A percentile compares a stretch with the other conserved stretches of the same genome.
phyloP scores from a whole-genome alignment of 371 early-diverging fungal species.

The Mucor indicus region DNA sequence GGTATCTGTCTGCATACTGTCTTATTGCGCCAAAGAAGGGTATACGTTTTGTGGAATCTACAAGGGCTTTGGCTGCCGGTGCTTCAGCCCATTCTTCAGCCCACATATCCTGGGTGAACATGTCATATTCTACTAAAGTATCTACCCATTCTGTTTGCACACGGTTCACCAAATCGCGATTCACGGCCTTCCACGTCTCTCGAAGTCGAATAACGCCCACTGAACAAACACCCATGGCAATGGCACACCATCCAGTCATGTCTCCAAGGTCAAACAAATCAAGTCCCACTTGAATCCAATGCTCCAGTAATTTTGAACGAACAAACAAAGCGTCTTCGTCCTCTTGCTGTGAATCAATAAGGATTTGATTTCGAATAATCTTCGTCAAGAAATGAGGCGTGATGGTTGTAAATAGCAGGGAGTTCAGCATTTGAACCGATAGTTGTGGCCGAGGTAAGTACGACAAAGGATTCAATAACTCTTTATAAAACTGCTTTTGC shows the following conservation, averaged over 20 bases:
- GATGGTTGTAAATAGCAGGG: constrained; percentile 51
- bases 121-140: constrained; percentile 50
- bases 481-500: constrained; percentile 25
- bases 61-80: too few relatives aligned
- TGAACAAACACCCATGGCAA: constrained; percentile 73
- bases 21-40: constrained; percentile 44
- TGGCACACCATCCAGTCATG: constrained; percentile 72
- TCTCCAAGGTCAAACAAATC: constrained; percentile 59
- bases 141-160: constrained; percentile 61
- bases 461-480: constrained; percentile 32
- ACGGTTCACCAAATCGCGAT: constrained; percentile 42
- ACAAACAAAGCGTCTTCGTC: constrained; percentile 9
- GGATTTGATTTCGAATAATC: constrained; percentile 67
- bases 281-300: constrained; percentile 74
- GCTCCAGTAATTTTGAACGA: constrained; percentile 62
- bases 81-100: constrained; percentile 24
- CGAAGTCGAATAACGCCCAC: constrained; percentile 69
- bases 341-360: constrained; percentile 64
- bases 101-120: constrained; percentile 39
- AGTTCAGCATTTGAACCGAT: constrained; percentile 35
- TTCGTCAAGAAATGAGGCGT: constrained; percentile 73
- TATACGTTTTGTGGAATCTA: too few relatives aligned
- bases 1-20: constrained; percentile 35
- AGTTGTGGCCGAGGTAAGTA: constrained; percentile 39
- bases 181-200: constrained; percentile 74